Conservation (phyloP, 2,329 filamentous ascomycete species). For the Venturia oleaginea region DNA sequence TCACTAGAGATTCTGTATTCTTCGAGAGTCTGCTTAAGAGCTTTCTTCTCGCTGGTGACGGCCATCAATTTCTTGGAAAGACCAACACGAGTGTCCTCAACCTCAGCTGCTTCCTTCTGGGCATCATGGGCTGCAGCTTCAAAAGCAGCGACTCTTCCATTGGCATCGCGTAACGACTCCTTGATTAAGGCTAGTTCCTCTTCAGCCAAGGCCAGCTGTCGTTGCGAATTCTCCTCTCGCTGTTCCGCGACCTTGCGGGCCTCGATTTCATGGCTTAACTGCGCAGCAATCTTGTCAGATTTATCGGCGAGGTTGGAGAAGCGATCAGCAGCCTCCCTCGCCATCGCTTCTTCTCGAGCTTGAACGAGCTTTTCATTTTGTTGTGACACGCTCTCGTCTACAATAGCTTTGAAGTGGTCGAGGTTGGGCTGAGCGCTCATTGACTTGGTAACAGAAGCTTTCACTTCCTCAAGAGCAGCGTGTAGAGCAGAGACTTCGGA, state of each 20-base stretch:
- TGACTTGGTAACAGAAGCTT: background rate
- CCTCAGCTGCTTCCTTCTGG: conserved; percentile 20
- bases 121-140: conserved; percentile 17
- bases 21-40: conserved; percentile 51
- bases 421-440: background rate
- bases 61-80: conserved; percentile 44
- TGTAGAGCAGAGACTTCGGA: background rate
- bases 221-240: conserved; percentile 34
- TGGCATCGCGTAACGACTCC: conserved; percentile 34
- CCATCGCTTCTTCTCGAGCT: conserved; percentile 29
- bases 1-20: conserved; percentile 54
- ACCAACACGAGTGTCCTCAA: conserved; percentile 32
- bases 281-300: conserved; percentile 26
- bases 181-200: conserved; percentile 39
- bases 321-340: conserved; percentile 23
- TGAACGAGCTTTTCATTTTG: conserved; percentile 20
- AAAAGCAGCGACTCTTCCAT: conserved; percentile 32
- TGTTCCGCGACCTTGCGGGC: conserved; percentile 34
- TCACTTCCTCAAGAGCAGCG: conserved; percentile 10
- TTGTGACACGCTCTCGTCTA: conserved; percentile 26
- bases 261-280: conserved; percentile 32
- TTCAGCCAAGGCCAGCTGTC: conserved; percentile 39
- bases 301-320: conserved; percentile 28
- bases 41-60: conserved; percentile 50
- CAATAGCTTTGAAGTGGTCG: conserved; percentile 26